phyloP scores from a whole-genome alignment of 306 rosid species.

The Cucurbita argyrosperma region DNA sequence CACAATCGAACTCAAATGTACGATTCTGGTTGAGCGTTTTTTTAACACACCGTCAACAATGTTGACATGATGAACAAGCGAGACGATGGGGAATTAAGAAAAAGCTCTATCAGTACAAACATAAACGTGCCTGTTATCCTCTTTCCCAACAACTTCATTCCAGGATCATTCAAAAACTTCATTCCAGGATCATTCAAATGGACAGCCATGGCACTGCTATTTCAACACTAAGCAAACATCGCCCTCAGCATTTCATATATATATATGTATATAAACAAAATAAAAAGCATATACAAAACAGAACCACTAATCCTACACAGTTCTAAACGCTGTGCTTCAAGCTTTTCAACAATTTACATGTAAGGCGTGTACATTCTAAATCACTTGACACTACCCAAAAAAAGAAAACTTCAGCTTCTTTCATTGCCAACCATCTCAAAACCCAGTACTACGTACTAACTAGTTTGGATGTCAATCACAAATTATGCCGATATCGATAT shows the following conservation, averaged over 20 bases:
- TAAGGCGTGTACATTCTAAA: not conserved
- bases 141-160: not conserved
- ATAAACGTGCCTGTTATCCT: not conserved
- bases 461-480: not conserved
- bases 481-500: not conserved
- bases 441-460: not conserved
- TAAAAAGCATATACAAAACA: not conserved
- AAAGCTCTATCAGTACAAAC: not conserved
- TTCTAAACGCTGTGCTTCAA: not conserved
- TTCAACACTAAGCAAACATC: not conserved
- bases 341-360: not conserved
- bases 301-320: not conserved
- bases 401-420: not conserved
- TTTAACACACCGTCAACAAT: not conserved
- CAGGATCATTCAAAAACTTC: not conserved
- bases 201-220: not conserved
- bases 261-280: not conserved
- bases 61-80: not conserved
- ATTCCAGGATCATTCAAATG: not conserved
- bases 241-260: constrained; percentile 6
- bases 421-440: not conserved
- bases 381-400: not conserved
- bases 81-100: not conserved
- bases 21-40: no score
- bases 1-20: no score